Percentiles rank a stretch among this genome's conserved stretches.
Conservation (phyloP, 495 filamentous ascomycete species). For the Penicillium herquei region DNA sequence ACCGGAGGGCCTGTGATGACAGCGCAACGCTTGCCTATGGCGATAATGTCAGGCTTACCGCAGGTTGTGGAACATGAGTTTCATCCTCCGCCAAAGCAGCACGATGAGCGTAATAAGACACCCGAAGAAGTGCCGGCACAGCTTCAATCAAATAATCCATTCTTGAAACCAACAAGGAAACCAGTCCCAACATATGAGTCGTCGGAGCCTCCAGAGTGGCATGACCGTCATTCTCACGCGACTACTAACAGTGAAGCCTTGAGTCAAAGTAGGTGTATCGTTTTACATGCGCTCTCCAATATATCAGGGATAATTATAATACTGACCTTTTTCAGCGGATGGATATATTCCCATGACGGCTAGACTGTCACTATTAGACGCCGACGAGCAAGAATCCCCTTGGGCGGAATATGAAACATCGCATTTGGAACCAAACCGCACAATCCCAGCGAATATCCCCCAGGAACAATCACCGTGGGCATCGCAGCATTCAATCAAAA, state of each 20-base stretch:
- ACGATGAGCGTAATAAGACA: neutral
- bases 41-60: slow-evolving; percentile 27
- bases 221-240: slow-evolving; percentile 23
- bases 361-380: slow-evolving; percentile 40
- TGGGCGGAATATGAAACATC: slow-evolving; percentile 8
- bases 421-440: neutral
- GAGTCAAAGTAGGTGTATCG: slow-evolving; percentile 31
- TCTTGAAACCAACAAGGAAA: slow-evolving; percentile 30
- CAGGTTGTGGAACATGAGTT: slow-evolving; percentile 26
- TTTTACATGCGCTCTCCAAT: neutral
- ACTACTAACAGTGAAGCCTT: slow-evolving; percentile 26
- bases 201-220: slow-evolving; percentile 24
- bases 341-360: slow-evolving; percentile 50
- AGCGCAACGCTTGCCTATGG: slow-evolving; percentile 20
- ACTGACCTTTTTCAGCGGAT: slow-evolving; percentile 27
- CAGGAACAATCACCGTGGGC: slow-evolving; percentile 16
- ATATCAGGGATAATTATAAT: neutral
- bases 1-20: slow-evolving; percentile 9
- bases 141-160: slow-evolving; percentile 47
- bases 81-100: slow-evolving; percentile 11
- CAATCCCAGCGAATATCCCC: neutral
- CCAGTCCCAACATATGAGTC: slow-evolving; percentile 20
- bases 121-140: slow-evolving; percentile 32
- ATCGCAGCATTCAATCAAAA: slow-evolving; percentile 22
- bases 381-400: slow-evolving; percentile 19